Percentiles rank a stretch among this genome's conserved stretches.
phyloP scores from a whole-genome alignment of 2,329 filamentous ascomycete species.

The Periconia sp. region DNA sequence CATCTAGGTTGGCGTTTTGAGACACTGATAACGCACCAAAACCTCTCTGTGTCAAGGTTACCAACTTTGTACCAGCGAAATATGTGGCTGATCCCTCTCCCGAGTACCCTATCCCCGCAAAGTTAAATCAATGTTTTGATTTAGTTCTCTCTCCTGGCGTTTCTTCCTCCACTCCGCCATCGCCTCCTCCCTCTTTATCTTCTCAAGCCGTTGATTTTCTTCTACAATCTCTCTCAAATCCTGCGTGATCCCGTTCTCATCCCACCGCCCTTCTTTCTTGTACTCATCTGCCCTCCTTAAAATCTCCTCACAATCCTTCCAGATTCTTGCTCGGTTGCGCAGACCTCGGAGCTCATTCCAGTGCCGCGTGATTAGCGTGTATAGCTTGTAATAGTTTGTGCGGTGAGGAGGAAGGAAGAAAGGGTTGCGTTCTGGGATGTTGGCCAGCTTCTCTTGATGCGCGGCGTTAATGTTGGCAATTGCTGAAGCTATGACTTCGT shows the following conservation, averaged over 20 bases:
- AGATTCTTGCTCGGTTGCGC: conserved; percentile 9
- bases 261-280: neutral
- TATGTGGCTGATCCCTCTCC: too few species aligned
- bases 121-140: too few species aligned
- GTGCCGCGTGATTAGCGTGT: conserved; percentile 5
- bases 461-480: neutral
- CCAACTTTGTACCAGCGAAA: too few species aligned
- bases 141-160: too few species aligned
- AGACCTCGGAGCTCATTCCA: conserved; percentile 9
- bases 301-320: conserved; percentile 2
- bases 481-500: neutral
- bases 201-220: neutral
- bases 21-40: too few species aligned
- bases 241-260: neutral
- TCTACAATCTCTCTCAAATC: neutral
- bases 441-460: neutral
- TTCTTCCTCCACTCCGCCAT: neutral
- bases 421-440: conserved; percentile 1
- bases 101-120: too few species aligned
- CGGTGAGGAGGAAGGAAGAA: conserved; percentile 4
- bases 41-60: too few species aligned
- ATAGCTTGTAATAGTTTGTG: conserved; percentile 8
- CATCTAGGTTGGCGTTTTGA: too few species aligned
- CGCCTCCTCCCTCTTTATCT: neutral
- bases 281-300: neutral